Evolutionary conservation across 352 stramenopile genomes (phyloP).

Genomic region (Phytopythium kandeliae): DNA sequence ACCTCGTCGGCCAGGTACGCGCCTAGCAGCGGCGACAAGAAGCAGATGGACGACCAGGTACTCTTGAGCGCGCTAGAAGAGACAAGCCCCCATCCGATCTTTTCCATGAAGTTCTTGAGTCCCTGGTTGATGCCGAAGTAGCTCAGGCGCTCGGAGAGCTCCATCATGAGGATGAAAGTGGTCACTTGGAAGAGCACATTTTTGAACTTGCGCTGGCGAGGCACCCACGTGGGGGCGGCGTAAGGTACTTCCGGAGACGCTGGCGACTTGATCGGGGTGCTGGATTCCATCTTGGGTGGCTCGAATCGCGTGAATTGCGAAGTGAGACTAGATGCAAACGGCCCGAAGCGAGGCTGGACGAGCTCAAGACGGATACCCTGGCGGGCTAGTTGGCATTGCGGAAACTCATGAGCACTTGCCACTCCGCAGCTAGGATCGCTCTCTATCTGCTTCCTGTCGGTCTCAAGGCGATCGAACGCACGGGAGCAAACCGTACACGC

Average conservation of each 20-base stretch:
- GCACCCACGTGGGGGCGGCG: slow-evolving; percentile 26
- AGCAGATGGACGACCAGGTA: slow-evolving; percentile 56
- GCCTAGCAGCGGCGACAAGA: slow-evolving; percentile 44
- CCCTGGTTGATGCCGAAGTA: slow-evolving; percentile 57
- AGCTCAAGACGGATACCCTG: no score
- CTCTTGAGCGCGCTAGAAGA: slow-evolving; percentile 47
- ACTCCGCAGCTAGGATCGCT: no score
- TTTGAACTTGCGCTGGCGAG: slow-evolving; percentile 39
- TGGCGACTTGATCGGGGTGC: slow-evolving; percentile 15
- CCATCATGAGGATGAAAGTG: slow-evolving; percentile 57
- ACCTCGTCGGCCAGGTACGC: slow-evolving; percentile 53
- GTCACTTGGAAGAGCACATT: slow-evolving; percentile 53
- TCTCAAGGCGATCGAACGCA: no score
- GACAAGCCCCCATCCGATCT: slow-evolving; percentile 42
- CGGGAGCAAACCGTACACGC: no score
- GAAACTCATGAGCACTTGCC: no score
- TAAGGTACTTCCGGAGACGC: slow-evolving; percentile 11
- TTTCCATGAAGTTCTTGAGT: slow-evolving; percentile 54
- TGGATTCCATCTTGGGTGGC: slow-evolving; percentile 7
- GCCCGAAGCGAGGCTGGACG: no score
- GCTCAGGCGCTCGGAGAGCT: slow-evolving; percentile 53
- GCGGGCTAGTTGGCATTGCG: no score
- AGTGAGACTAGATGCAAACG: no score
- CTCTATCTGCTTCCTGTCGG: no score
- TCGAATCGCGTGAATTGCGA: no score